Conservation (phyloP, 305 asterid species). For the Fraxinus baroniana region DNA sequence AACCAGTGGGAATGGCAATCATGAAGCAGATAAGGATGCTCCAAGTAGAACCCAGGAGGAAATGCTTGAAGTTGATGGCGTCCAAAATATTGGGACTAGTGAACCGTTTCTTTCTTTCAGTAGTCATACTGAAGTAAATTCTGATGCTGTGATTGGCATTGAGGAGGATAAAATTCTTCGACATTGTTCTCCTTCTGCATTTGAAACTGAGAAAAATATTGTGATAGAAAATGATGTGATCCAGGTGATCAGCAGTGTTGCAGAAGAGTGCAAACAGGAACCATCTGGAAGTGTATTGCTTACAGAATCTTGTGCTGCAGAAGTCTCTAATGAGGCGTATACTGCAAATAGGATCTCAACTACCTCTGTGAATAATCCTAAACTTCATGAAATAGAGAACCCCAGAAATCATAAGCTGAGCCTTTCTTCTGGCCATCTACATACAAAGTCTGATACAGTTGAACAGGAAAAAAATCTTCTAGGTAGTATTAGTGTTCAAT, state of each 20-base stretch:
- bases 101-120: conserved; percentile 24
- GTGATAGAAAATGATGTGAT: conserved; percentile 14
- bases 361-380: conserved; percentile 35
- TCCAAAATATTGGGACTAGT: conserved; percentile 18
- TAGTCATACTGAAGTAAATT: conserved; percentile 20
- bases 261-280: conserved; percentile 25
- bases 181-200: conserved; percentile 30
- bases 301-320: conserved; percentile 26
- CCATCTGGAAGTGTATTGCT: conserved; percentile 26
- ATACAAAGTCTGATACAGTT: conserved; percentile 36
- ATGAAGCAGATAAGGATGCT: conserved; percentile 33
- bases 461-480: conserved; percentile 38
- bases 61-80: conserved; percentile 22
- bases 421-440: conserved; percentile 45
- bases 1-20: conserved; percentile 24
- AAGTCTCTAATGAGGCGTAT: conserved; percentile 36
- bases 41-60: conserved; percentile 24
- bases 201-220: conserved; percentile 21
- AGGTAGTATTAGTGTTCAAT: conserved; percentile 36
- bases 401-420: conserved; percentile 50
- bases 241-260: conserved; percentile 20
- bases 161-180: conserved; percentile 32
- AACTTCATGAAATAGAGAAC: conserved; percentile 32
- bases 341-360: conserved; percentile 29
- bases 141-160: conserved; percentile 12